A percentile compares a stretch with the other conserved stretches of the same genome.
Evolutionary conservation across 345 rosid genomes (phyloP).

Genomic region (Linum tenue): DNA sequence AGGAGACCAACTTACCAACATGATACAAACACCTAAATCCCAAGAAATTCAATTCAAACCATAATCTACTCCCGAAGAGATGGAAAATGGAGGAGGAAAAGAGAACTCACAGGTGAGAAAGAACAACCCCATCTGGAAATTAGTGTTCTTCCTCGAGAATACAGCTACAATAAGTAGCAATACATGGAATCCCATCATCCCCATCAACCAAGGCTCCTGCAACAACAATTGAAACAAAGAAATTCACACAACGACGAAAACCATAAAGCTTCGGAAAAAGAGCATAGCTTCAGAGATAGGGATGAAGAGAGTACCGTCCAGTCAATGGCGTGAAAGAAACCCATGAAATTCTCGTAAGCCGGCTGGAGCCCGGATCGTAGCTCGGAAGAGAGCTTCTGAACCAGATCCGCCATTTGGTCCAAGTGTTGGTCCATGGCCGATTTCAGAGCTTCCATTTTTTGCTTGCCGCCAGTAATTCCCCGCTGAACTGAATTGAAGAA

Average conservation of each 20-base stretch:
- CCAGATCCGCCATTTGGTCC: slow-evolving; percentile 76
- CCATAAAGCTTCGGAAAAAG: background rate
- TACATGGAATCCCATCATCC: slow-evolving; percentile 55
- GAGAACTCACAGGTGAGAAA: slow-evolving; percentile 58
- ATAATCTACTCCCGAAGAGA: background rate
- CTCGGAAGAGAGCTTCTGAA: slow-evolving; percentile 71
- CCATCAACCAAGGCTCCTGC: slow-evolving; percentile 81
- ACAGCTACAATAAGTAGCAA: slow-evolving; percentile 42
- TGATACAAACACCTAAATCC: background rate
- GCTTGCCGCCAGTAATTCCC: slow-evolving; percentile 1
- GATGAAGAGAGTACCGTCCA: slow-evolving; percentile 59
- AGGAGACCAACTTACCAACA: background rate
- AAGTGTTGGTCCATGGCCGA: slow-evolving; percentile 66
- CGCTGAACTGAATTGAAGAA: background rate
- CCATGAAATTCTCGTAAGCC: slow-evolving; percentile 65
- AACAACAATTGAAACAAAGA: background rate
- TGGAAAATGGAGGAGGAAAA: background rate
- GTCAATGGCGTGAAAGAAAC: slow-evolving; percentile 82
- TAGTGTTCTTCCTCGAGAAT: slow-evolving; percentile 52
- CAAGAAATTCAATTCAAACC: background rate
- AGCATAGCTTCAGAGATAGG: background rate
- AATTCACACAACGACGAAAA: background rate
- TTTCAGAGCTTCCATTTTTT: slow-evolving; percentile 59
- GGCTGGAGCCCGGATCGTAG: slow-evolving; percentile 71
- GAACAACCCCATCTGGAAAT: slow-evolving; percentile 81